Base-by-base conservation (phyloP, 192 early-diverging fungal genomes). In the Backusella parvicylindrica region DNA sequence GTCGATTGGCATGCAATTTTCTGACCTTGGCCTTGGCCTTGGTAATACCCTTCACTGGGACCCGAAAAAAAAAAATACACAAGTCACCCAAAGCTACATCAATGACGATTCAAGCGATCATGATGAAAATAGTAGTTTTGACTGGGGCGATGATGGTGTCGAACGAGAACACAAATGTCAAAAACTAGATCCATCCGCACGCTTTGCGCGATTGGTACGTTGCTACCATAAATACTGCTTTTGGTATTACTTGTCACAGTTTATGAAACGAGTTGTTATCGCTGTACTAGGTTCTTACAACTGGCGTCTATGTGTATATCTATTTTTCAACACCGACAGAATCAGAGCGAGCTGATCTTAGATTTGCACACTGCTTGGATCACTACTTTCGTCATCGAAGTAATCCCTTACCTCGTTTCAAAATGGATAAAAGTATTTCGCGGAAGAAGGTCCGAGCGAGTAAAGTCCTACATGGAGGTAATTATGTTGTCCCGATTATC, bases 391-490 rank as follows among this genome's bases (percentile, higher is more conserved):
- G 35, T 76, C 37, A 69, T 80, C 41, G 79, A 80, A 69, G 28
- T 74, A 3, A 12, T 80, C 9, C 79, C 79, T 16, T 75, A 66
- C 13, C 4, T 71, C 7, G 71, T 73, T 18, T 75, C 70, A 21
- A 60, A 67, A 50, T 79, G 70, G 73, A 71, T 63, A 15, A 79
- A 75, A 36, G 23, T 49, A 11, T 75, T 75, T 56, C 26, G n/a
- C 30, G 79, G 79, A 40, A 66, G 74, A 28, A 49, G 79, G 23
- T 76, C 70, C 31, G 79, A 80, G 21, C 68, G 65, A 33, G 65
- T 73, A 26, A 80, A 76, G 43, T 72, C 74, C 0, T 36, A 67
- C 31, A 72, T 76, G 70, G 79, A 80, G 74, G 79, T 73, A 75
- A 31, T 11, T 37, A 18, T 12, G 6, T 2, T 38, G 33, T 37